Percentiles rank a stretch among this genome's conserved stretches.
Evolutionary conservation across 805 yeast genomes (phyloP).

Genomic region (Candida nanaspora): DNA sequence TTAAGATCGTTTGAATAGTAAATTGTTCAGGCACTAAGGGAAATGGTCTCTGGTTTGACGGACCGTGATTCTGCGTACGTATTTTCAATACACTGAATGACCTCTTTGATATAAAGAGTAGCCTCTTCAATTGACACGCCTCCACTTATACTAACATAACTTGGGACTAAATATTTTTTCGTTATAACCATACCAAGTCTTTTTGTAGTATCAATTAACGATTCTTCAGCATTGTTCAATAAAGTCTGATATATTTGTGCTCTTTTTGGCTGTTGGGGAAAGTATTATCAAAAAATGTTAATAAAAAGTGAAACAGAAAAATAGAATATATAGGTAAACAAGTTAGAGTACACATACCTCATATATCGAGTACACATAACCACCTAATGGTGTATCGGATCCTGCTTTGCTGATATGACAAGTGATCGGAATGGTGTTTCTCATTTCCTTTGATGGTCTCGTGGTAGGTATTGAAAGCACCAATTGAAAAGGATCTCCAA

Average conservation of each 20-base stretch:
- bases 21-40: no score
- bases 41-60: no score
- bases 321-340: not conserved
- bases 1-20: no score
- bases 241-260: slow-evolving; percentile 33
- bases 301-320: not conserved
- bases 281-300: not conserved
- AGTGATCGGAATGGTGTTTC: slow-evolving; percentile 27
- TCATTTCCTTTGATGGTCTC: slow-evolving; percentile 10
- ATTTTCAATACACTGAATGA: slow-evolving; percentile 4
- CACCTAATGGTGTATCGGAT: slow-evolving; percentile 27
- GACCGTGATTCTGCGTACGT: not conserved
- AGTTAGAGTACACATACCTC: slow-evolving; percentile 18
- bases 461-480: slow-evolving; percentile 12
- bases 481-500: slow-evolving; percentile 20
- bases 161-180: slow-evolving; percentile 33
- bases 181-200: slow-evolving; percentile 34
- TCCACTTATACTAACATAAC: slow-evolving; percentile 40
- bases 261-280: slow-evolving; percentile 4
- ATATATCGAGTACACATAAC: slow-evolving; percentile 36
- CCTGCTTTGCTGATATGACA: slow-evolving; percentile 28
- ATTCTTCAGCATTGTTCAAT: slow-evolving; percentile 34
- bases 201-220: slow-evolving; percentile 33
- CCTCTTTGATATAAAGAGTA: slow-evolving; percentile 19
- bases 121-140: slow-evolving; percentile 27